Base-by-base conservation (phyloP, 2,329 filamentous ascomycete species). In the Penicillium frequentans region DNA sequence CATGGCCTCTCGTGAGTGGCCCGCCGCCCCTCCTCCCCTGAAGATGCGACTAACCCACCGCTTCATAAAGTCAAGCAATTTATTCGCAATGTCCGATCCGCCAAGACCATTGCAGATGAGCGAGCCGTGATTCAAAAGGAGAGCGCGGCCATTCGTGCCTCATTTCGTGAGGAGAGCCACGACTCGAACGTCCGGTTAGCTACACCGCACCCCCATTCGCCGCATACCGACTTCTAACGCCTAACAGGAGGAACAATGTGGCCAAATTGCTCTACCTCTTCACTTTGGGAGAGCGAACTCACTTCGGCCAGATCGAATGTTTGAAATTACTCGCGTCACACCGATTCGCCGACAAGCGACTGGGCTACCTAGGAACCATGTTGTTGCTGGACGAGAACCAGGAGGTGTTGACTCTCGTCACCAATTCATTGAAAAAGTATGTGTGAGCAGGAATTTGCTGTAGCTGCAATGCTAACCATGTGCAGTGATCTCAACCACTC, bases 241-340 rank as follows among this genome's bases (percentile, higher is more conserved):
- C 49, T 49, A 55, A 56, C 75, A 97, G 93, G 79, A 88, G 95
- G 73, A 99, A 99, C 82, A 99, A 99, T 84, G 95, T 99, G 69
- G 93, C 95, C 58, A 99, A 99, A 78, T 86, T 99, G 35, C 85
- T 99, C 39, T 99, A 99, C 75, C 90, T 99, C 59, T 99, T 99
- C 77, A 99, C 95, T 1, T 84, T 99, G 43, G 95, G 95, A 63
- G 95, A 99, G 79, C 86, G 95, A 70, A 99, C 95, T 56, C 95
- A 99, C 78, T 99, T 99, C 74, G 95, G 95, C 51, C 95, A 99
- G 82, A 99, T 99, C 73, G 95, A 99, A 86, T 99, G 95, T 77
- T 84, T 99, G 70, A 99, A 99, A 79, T 86, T 99, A 50, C 85
- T 99, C 57, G 95, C 95, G 57, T 99, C 95, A 42, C 93, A 96